phyloP scores from a whole-genome alignment of 2,329 filamentous ascomycete genomes.

The Penicillium sclerotigenum region DNA sequence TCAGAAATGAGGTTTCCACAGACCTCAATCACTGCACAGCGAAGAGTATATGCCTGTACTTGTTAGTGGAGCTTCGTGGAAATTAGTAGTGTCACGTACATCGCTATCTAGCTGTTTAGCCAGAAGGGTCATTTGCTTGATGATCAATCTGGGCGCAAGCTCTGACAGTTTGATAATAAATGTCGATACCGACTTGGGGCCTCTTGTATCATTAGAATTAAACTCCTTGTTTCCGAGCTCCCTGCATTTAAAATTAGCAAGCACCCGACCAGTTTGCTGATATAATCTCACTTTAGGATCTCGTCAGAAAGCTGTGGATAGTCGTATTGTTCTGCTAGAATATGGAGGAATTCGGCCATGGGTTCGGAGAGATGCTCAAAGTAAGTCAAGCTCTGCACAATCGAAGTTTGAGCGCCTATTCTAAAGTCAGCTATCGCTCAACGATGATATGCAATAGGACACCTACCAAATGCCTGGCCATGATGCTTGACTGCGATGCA shows the following conservation, averaged over 20 bases:
- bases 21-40: slow-evolving; percentile 92
- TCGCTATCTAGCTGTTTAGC: slow-evolving; percentile 96
- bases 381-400: slow-evolving; percentile 95
- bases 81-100: slow-evolving; percentile 46
- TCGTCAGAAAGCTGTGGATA: slow-evolving; percentile 94
- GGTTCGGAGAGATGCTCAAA: slow-evolving; percentile 98
- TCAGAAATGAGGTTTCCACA: slow-evolving; percentile 93
- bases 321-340: slow-evolving; percentile 94
- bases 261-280: slow-evolving; percentile 12
- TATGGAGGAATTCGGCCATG: slow-evolving; percentile 97
- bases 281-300: slow-evolving; percentile 59
- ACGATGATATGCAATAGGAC: not conserved
- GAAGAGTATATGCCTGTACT: slow-evolving; percentile 77
- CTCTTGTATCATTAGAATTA: slow-evolving; percentile 91
- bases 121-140: slow-evolving; percentile 94
- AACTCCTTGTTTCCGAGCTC: slow-evolving; percentile 98
- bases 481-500: slow-evolving; percentile 98
- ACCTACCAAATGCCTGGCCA: slow-evolving; percentile 84
- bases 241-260: slow-evolving; percentile 38
- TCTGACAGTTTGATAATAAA: slow-evolving; percentile 94
- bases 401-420: slow-evolving; percentile 88
- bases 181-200: slow-evolving; percentile 91
- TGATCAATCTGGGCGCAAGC: slow-evolving; percentile 82
- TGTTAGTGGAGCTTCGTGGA: slow-evolving; percentile 8
- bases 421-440: slow-evolving; percentile 19